These are phyloP conservation scores for Eucalyptus leucophloia DNA, from an alignment of 345 rosid species.

Conservation along the genomic window DNA sequence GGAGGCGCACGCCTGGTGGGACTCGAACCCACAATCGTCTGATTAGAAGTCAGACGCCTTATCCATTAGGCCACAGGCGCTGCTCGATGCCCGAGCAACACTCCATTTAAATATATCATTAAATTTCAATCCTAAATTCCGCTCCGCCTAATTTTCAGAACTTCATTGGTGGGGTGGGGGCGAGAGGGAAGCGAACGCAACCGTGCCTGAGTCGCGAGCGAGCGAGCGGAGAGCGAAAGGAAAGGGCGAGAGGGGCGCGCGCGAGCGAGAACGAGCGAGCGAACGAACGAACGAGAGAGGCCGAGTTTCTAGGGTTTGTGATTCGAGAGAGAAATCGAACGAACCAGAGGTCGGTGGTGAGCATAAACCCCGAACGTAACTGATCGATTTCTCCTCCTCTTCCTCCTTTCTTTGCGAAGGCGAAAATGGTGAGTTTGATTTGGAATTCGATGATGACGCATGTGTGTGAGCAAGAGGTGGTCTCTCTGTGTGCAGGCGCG, in stretches of 20 bases:
- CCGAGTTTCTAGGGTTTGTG: background rate
- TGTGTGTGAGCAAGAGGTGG: slow-evolving; percentile 9
- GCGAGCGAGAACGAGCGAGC: background rate
- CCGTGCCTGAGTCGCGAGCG: background rate
- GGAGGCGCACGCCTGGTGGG: slow-evolving; percentile 42
- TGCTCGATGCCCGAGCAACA: accelerated
- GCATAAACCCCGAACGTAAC: background rate
- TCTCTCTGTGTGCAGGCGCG: background rate
- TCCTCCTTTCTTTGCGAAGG: background rate
- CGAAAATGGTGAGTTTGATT: slow-evolving; percentile 2
- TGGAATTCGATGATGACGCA: background rate
- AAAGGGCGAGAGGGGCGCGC: background rate
- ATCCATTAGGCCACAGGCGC: slow-evolving; percentile 71
- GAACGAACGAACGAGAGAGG: background rate
- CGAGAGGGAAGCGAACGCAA: background rate
- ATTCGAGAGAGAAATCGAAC: background rate
- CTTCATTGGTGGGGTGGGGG: background rate
- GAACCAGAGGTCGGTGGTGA: slow-evolving; percentile 4
- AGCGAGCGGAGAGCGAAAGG: background rate
- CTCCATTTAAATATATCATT: accelerated
- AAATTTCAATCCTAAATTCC: background rate
- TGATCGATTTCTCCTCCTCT: background rate
- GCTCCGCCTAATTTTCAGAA: background rate
- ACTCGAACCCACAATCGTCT: slow-evolving; percentile 65
- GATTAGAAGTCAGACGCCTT: slow-evolving; percentile 32